phyloP scores from a whole-genome alignment of 306 rosid genomes.

The Fragaria nilgerrensis region DNA sequence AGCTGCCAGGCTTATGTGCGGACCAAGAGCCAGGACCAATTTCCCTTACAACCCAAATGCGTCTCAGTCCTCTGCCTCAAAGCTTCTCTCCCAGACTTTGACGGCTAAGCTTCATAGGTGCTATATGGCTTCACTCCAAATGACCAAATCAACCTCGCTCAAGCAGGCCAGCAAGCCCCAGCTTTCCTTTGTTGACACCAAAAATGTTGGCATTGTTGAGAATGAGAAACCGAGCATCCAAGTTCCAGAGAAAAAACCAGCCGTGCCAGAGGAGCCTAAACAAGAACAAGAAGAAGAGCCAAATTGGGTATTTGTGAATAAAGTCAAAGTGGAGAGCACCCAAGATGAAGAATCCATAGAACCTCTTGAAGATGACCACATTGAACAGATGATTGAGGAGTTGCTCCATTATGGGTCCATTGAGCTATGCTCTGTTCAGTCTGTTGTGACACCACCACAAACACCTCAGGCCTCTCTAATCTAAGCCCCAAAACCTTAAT shows the following conservation, averaged over 20 bases:
- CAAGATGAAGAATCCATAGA: constrained; percentile 39
- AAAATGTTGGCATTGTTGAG: constrained; percentile 21
- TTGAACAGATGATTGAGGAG: constrained; percentile 93
- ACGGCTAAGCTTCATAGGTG: constrained; percentile 85
- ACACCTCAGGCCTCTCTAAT: constrained; percentile 9
- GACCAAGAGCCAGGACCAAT: constrained; percentile 81
- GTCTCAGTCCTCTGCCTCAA: constrained; percentile 68
- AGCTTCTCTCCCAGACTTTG: constrained; percentile 85
- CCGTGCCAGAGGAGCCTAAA: constrained; percentile 9
- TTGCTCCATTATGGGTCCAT: constrained; percentile 73
- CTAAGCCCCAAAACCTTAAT: neutral
- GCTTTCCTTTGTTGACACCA: constrained; percentile 17
- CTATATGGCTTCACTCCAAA: constrained; percentile 80
- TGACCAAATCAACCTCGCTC: constrained; percentile 46
- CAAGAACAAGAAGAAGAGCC: constrained; percentile 18
- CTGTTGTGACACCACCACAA: constrained; percentile 34
- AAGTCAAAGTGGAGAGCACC: constrained; percentile 52
- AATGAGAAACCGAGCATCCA: constrained; percentile 13
- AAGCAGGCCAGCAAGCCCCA: constrained; percentile 40
- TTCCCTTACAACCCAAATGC: constrained; percentile 78
- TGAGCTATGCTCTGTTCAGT: constrained; percentile 61
- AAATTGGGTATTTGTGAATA: constrained; percentile 42
- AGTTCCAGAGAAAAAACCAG: constrained; percentile 31
- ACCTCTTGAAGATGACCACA: constrained; percentile 77
- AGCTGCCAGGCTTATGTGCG: constrained; percentile 94